A percentile compares a stretch with the other conserved stretches of the same genome.
These are phyloP conservation scores for Carex arenaria DNA, from an alignment of 202 grass and related monocot species.

Conservation along the genomic window DNA sequence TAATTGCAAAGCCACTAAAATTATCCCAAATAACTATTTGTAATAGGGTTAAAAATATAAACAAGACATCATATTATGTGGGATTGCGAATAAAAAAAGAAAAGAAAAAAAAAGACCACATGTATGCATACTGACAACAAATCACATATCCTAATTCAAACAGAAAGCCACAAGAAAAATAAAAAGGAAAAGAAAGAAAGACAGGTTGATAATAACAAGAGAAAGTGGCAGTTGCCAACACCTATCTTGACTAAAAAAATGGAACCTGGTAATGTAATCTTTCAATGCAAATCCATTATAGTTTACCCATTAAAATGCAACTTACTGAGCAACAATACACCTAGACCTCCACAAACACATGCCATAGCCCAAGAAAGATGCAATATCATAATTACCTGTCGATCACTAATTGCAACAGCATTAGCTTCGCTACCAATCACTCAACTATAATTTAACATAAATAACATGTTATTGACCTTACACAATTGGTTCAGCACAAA, in stretches of 20 bases:
- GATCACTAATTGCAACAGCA: slow-evolving; percentile 85
- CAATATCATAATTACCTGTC: slow-evolving; percentile 46
- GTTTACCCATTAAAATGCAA: background rate
- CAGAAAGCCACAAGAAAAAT: background rate
- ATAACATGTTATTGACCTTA: no score
- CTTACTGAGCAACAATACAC: background rate
- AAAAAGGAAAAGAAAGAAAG: background rate
- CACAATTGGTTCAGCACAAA: no score
- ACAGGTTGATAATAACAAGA: background rate
- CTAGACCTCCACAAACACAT: background rate
- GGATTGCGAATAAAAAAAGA: no score
- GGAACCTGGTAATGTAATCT: background rate
- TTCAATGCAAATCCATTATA: background rate
- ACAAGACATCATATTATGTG: no score
- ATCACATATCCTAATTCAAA: background rate
- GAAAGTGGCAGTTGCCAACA: background rate
- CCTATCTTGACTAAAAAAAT: background rate
- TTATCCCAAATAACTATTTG: no score
- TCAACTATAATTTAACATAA: slow-evolving; percentile 34
- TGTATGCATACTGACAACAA: no score
- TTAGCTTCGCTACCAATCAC: slow-evolving; percentile 73
- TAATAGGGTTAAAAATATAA: no score
- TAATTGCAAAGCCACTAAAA: no score
- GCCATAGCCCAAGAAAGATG: background rate
- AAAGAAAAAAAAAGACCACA: no score